Evolutionary conservation across 257 asterid genomes (phyloP), one percentile per base, ranked within the genome.

Genomic region (Ajuga chamaepitys): DNA sequence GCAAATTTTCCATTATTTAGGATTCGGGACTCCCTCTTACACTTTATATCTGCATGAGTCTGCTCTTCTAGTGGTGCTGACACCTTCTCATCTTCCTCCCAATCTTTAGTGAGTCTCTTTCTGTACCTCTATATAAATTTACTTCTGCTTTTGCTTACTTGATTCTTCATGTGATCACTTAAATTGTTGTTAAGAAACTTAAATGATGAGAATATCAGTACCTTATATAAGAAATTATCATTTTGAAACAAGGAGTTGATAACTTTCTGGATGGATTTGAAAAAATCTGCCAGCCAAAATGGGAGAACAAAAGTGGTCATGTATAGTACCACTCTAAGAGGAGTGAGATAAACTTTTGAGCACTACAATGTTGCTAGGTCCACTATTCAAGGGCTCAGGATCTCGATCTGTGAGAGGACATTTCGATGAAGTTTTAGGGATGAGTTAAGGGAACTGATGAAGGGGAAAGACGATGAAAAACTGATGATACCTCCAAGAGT

Each of bases 261-360:
- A 17, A 7, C 32, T 53, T 64, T 9, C 75, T 82, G 0, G 81
- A 80, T 16, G 69, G 70, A 4, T 88, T 75, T 17, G 95, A 88
- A 68, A 16, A 0, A 26, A 75, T 80, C 16, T 86, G 86, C 77
- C 98, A 97, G 1, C 93, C 88, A 6, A 85, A 78, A 21, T 95
- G 95, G 68, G 89, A 81, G 47, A 57, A 72, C 20, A 85, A 58
- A n/a, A 65, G 83, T 84, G 40, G 97, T 92, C 16, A 55, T 92
- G 20, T 92, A 92, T 45, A 78, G 88, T 1, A 89, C 97, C 0
- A 81, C 86, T 21, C 53, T 92, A 55, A 70, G 97, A 58, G 98
- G 98, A 12, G 91, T 92, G 35, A 67, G 98, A 74, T 82, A 73
- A 77, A 92, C 98, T 7, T 92, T 89, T 17, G 97, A 92, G 72